Evolutionary conservation across 805 yeast genomes (phyloP).

Genomic region (Kazachstania africana): DNA sequence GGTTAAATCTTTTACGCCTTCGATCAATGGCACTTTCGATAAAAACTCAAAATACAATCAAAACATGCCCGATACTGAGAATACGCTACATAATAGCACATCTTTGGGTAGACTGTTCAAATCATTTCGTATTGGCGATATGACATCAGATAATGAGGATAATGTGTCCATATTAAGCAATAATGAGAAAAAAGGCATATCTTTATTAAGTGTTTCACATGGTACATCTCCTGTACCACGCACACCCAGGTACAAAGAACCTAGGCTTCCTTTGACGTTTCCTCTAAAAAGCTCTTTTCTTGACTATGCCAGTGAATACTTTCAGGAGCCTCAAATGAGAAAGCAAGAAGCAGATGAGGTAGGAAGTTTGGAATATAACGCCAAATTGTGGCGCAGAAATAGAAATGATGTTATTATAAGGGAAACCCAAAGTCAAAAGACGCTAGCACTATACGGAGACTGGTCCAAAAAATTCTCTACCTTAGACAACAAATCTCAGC

Average conservation of each 20-base stretch:
- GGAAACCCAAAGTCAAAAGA: slow-evolving; percentile 84
- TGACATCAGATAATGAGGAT: slow-evolving; percentile 4
- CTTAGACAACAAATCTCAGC: slow-evolving; percentile 67
- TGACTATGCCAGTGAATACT: slow-evolving; percentile 74
- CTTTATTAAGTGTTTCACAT: slow-evolving; percentile 20
- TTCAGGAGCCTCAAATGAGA: slow-evolving; percentile 92
- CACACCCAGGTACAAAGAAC: slow-evolving; percentile 40
- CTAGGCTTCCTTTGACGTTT: slow-evolving; percentile 24
- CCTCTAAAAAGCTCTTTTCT: slow-evolving; percentile 55
- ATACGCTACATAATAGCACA: too few relatives aligned
- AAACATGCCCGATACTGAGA: neutral
- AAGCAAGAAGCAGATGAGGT: slow-evolving; percentile 80
- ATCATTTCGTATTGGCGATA: slow-evolving; percentile 18
- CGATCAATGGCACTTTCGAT: neutral
- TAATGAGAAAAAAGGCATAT: slow-evolving; percentile 14
- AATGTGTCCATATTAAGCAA: slow-evolving; percentile 14
- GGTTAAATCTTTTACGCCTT: slow-evolving; percentile 7
- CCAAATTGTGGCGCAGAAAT: slow-evolving; percentile 77
- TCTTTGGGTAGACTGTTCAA: slow-evolving; percentile 23
- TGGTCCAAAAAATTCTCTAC: slow-evolving; percentile 60
- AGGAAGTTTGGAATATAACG: slow-evolving; percentile 76
- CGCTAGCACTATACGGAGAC: slow-evolving; percentile 67
- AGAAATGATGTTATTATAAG: slow-evolving; percentile 79
- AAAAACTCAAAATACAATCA: neutral
- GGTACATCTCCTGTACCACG: slow-evolving; percentile 42